Base-by-base conservation (phyloP, 106 monocot genomes). In the Platanthera guangdongensis region DNA sequence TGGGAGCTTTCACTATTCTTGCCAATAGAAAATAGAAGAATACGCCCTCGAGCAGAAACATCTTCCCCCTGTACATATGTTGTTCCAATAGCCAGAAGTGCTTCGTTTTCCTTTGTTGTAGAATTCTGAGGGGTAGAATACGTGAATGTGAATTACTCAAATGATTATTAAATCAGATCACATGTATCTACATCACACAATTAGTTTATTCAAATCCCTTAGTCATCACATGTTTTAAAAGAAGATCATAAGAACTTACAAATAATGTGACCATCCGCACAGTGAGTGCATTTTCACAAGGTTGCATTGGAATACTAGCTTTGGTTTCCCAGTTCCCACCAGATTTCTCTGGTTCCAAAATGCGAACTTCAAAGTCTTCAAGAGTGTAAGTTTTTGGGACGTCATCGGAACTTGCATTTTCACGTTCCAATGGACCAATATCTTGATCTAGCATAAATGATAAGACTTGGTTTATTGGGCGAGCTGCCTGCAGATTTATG, bases 21-120 rank as follows among this genome's bases (percentile, higher is more conserved):
- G 7, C 80, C 83, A 82, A 94, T 73, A 52, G 94, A 85, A 81
- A 79, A 99, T 50, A 99, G 85, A 57, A 99, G 80, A 73, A 99
- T 82, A 72, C 97, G 78, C 68, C 97, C 97, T 85, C 97, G 82
- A 71, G 89, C 87, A 83, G 91, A 87, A 25, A 94, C 85, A 83
- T 94, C 97, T 75, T 99, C 97, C 79, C 97, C 97, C 85, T 94
- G 97, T 7, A 92, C 86, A 81, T 89, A 99, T 76, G 91, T 94
- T 77, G 94, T 99, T n/a, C 97, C 97, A 75, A 99, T 78, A 9
- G 89, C 94, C 83, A 99, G 81, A 59, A 99, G 84, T 74, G 77
- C 79, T 71, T 99, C 97, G 90, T 88, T 99, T 88, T 94, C 88
- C 54, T 81, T 88, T 57, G 94, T 94, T 32, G 87, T 83, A 53